phyloP scores from a whole-genome alignment of 1,139 yeast genomes.

The Hansenula sp. region DNA sequence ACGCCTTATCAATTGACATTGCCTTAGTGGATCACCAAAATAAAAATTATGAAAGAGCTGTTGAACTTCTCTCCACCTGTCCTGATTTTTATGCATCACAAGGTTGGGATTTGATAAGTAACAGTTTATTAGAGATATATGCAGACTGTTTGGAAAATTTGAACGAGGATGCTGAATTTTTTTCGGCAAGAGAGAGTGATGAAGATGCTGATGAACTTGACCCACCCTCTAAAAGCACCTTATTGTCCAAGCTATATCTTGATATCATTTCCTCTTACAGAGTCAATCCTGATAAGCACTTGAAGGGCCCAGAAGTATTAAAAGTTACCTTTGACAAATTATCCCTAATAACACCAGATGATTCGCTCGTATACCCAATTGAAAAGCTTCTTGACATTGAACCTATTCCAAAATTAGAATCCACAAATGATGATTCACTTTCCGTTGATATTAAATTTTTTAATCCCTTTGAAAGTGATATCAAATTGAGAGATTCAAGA shows the following conservation, averaged over 20 bases:
- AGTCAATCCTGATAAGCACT: background rate
- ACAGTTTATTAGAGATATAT: constrained; percentile 58
- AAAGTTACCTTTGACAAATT: constrained; percentile 4
- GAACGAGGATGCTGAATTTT: constrained; percentile 17
- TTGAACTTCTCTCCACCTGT: constrained; percentile 59
- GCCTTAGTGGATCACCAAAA: constrained; percentile 66
- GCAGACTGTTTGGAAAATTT: constrained; percentile 62
- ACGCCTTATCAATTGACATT: constrained; percentile 74
- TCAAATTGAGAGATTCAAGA: constrained; percentile 4
- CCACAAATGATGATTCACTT: constrained; percentile 3
- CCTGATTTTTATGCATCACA: constrained; percentile 62
- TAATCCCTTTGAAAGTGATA: constrained; percentile 3
- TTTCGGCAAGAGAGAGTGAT: constrained; percentile 1
- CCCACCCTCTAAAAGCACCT: background rate
- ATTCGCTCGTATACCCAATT: constrained; percentile 6
- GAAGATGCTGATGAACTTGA: background rate
- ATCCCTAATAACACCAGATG: background rate
- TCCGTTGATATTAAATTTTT: constrained; percentile 1
- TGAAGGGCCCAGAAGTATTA: background rate
- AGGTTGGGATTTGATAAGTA: constrained; percentile 77
- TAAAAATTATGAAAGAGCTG: constrained; percentile 56
- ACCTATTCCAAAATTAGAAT: background rate
- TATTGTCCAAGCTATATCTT: constrained; percentile 23
- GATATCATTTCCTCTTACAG: constrained; percentile 13
- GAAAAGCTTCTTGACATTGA: constrained; percentile 7